Evolutionary conservation across 1,284 basidiomycete genomes (phyloP), one percentile per base, ranked within the genome.

Genomic region (Trametes pubescens): DNA sequence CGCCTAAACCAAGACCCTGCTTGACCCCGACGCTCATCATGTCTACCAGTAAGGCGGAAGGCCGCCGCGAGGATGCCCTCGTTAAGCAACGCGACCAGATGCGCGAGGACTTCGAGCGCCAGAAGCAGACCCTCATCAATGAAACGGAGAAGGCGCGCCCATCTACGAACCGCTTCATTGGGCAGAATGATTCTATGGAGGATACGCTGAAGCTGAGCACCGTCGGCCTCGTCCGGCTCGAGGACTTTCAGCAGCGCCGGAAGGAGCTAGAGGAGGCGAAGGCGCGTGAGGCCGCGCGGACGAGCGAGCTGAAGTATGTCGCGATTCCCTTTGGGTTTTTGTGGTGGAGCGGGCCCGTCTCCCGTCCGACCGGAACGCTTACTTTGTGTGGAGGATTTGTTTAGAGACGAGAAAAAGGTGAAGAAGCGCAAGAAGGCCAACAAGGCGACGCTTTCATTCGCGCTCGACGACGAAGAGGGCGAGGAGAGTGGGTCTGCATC

Each of bases 181-280:
- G 93, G 5, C 94, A 98, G 77, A 90, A 94, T 77, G 97, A 99
- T 75, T 95, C 92, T 5, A 90, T 99, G 82, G 97, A 99, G 76
- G 98, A 99, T 64, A 86, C 87, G 13, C 84, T 99, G 57, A 99
- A 98, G 82, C 87, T 95, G 73, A 92, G 86, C 54, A 99, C 98
- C 0, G 89, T 99, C 61, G 98, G 98, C 71, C 86, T 99, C 16
- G 96, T 99, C 2, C 88, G 86, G 64, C 84, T 99, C 9, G 93
- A 97, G 72, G 98, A 99, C 53, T 99, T 99, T 71, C 92, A 94
- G 75, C 90, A 93, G 76, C 89, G 86, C 71, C 83, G 95, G 62
- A 93, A 94, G 70, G 94, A 93, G 71, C 79, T 99, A 4, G 96
- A 99, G 75, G 98, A 99, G 77, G 90, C 92, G 51, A 96, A 96